Evolutionary conservation across 1,139 yeast genomes (phyloP), one percentile per base, ranked within the genome.

Genomic region (Kazachstania sp.): DNA sequence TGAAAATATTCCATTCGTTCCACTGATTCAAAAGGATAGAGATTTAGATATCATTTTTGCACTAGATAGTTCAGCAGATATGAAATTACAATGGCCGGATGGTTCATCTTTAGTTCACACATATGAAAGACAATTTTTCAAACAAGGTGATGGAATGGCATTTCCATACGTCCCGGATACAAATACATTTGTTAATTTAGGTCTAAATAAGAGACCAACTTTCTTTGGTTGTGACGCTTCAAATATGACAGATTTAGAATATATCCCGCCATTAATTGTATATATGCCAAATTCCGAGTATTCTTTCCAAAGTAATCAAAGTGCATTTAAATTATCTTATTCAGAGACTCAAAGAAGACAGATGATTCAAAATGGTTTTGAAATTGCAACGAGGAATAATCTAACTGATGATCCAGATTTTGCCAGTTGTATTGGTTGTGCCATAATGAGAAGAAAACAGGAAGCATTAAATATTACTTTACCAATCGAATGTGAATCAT

Each of bases 91-190:
- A 51, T 85, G 92, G 87, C 95, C 95, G 36, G 77, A 83, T 59
- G 95, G 95, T 44, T 68, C 84, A 1, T 78, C 95, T 0, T 63
- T 86, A 43, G 75, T 77, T 31, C 70, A 72, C 34, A 78, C 88
- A 6, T 86, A 80, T 59, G 73, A 78, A 56, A 78, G 96, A 57
- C 90, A 83, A 66, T 84, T 86, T 61, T 67, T 71, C 15, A 37
- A 62, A 4, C 83, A 79, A 61, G 87, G 83, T 20, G 76, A 79
- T 54, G 77, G 78, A 37, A 77, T 84, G 29, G 68, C 80, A 2
- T 86, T 86, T 75, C 96, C 96, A 26, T 80, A 83, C 57, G 94
- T 88, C 46, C 97, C 97, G 9, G 90, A 79, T 61, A 66, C 64
- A 26, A 69, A 73, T 43, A 76, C 94, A 0, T 86, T 87, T 64